A percentile compares a stretch with the other conserved stretches of the same genome.
phyloP scores from a whole-genome alignment of 2,329 filamentous ascomycete species.

The Cucurbitaria berberidis region DNA sequence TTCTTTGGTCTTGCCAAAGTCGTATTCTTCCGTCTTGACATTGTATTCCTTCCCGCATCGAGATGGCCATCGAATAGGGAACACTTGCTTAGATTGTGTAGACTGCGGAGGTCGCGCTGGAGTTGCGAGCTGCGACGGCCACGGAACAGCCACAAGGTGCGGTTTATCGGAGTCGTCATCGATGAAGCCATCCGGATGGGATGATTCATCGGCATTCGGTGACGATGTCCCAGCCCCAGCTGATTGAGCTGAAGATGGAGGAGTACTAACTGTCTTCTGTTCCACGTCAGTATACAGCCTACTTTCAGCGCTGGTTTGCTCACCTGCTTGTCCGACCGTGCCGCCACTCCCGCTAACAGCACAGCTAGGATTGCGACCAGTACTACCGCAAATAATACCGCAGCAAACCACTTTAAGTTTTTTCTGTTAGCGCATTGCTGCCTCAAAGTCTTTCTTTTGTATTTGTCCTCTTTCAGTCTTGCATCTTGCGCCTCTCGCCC shows the following conservation, averaged over 20 bases:
- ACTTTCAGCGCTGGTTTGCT: constrained; percentile 1
- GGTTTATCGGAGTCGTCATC: constrained; percentile 19
- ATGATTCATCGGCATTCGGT: constrained; percentile 5
- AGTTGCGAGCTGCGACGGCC: constrained; percentile 21
- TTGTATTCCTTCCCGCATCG: constrained; percentile 44
- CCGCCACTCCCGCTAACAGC: constrained; percentile 22
- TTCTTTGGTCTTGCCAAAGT: constrained; percentile 30
- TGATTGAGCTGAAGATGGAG: constrained; percentile 19
- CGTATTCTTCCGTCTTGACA: constrained; percentile 37
- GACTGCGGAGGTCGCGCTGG: constrained; percentile 18
- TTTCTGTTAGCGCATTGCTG: constrained; percentile 29
- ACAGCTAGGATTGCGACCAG: constrained; percentile 32
- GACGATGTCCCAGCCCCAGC: constrained; percentile 4
- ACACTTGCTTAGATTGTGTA: constrained; percentile 25
- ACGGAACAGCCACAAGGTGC: constrained; percentile 16
- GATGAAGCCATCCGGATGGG: constrained; percentile 19
- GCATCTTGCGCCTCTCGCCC: constrained; percentile 23
- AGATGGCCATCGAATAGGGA: constrained; percentile 46
- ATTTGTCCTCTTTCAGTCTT: constrained; percentile 31
- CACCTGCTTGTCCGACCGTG: constrained; percentile 28
- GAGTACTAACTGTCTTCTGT: constrained; percentile 3
- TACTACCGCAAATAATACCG: constrained; percentile 27
- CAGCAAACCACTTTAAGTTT: constrained; percentile 29
- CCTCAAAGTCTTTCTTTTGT: constrained; percentile 24
- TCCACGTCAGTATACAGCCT: constrained; percentile 5